These are phyloP conservation scores for Lactarius pseudohatsudake DNA, from an alignment of 768 basidiomycete species.

Conservation along the genomic window DNA sequence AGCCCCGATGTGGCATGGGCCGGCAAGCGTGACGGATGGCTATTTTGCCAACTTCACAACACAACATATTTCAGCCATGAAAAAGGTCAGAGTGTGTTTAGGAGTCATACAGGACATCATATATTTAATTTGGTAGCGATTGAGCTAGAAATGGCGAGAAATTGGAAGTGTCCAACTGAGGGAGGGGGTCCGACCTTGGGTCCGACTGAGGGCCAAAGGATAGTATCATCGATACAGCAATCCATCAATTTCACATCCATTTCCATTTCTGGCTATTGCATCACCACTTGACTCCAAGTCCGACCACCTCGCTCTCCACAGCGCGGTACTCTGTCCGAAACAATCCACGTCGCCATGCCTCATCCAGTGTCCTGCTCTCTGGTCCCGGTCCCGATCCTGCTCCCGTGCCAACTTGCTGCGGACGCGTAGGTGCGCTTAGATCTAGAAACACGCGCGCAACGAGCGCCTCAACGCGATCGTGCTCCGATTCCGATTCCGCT, in stretches of 20 bases:
- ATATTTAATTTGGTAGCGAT: too few species aligned
- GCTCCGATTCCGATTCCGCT: background rate
- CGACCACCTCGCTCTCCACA: conserved; percentile 82
- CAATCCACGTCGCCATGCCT: conserved; percentile 44
- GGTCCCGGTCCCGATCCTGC: background rate
- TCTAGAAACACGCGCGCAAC: conserved; percentile 44
- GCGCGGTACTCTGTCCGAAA: conserved; percentile 83
- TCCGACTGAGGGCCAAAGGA: too few species aligned
- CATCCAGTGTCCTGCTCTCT: conserved; percentile 42
- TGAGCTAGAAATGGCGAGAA: too few species aligned
- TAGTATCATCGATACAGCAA: background rate
- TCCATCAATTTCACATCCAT: background rate
- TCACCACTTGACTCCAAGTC: conserved; percentile 35
- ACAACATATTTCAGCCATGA: too few species aligned
- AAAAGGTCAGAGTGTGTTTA: too few species aligned
- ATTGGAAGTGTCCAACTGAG: too few species aligned
- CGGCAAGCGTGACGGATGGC: too few species aligned
- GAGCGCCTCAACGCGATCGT: conserved; percentile 38
- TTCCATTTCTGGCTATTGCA: background rate
- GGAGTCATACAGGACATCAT: too few species aligned
- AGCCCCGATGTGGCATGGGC: too few species aligned
- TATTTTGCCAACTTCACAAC: too few species aligned
- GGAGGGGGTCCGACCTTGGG: too few species aligned
- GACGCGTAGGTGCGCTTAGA: conserved; percentile 36
- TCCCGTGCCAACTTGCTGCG: background rate